Evolutionary conservation across 768 basidiomycete genomes (phyloP).

Genomic region (Boletus eberwhitei): DNA sequence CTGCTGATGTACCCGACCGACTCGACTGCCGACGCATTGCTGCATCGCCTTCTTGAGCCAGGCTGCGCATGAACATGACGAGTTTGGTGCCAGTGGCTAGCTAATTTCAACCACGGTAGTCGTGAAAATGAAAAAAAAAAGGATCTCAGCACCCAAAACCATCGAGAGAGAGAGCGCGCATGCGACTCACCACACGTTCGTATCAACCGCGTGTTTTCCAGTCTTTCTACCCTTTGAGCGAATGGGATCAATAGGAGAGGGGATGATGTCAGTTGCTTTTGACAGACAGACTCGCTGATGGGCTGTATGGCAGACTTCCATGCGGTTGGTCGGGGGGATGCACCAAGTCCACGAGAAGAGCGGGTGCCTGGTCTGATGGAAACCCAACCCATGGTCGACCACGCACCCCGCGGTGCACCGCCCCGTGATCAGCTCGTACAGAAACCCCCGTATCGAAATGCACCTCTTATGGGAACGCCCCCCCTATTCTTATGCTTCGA

Average conservation of each 20-base stretch:
- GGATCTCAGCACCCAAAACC: neutral
- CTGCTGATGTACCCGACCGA: neutral
- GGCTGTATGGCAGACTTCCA: neutral
- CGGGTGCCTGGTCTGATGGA: slow-evolving; percentile 22
- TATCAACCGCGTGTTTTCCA: neutral
- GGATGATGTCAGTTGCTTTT: slow-evolving; percentile 4
- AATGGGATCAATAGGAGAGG: slow-evolving; percentile 33
- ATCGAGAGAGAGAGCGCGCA: too few species aligned
- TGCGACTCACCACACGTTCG: neutral
- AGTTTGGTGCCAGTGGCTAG: neutral
- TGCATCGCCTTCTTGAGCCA: neutral
- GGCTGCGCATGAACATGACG: neutral
- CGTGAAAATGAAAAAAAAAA: neutral
- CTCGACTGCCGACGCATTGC: neutral
- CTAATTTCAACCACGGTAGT: neutral
- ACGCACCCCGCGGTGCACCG: slow-evolving; percentile 32
- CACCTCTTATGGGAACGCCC: slow-evolving; percentile 33
- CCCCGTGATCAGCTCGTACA: slow-evolving; percentile 37
- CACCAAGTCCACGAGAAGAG: slow-evolving; percentile 29
- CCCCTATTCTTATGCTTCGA: slow-evolving; percentile 17
- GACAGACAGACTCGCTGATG: slow-evolving; percentile 9
- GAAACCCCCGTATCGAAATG: slow-evolving; percentile 25
- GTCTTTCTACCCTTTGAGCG: slow-evolving; percentile 25
- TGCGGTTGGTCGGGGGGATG: slow-evolving; percentile 32
- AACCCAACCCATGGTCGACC: slow-evolving; percentile 37